Conservation (phyloP, 2,329 filamentous ascomycete genomes). For the Aureobasidium sp. region DNA sequence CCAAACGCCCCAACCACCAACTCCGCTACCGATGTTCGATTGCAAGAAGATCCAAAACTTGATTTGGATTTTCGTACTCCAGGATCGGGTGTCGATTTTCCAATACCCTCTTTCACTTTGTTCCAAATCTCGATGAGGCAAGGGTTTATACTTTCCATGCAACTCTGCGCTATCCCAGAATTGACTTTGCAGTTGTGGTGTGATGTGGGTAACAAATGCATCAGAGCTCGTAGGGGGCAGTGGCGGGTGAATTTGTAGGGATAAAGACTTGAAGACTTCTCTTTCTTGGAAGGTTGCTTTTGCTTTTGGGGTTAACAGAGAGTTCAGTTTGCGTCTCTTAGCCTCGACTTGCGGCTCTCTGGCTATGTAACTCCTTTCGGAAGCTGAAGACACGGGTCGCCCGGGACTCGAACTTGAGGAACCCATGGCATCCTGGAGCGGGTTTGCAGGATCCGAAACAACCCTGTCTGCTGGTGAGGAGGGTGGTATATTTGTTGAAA, state of each 20-base stretch:
- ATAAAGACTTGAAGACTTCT: background rate
- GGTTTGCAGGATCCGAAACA: background rate
- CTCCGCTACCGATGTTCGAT: slow-evolving; percentile 52
- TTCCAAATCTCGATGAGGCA: slow-evolving; percentile 31
- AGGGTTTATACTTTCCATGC: background rate
- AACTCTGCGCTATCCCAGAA: slow-evolving; percentile 19
- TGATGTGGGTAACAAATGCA: slow-evolving; percentile 26
- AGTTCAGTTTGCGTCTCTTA: background rate
- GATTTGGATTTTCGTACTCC: slow-evolving; percentile 44
- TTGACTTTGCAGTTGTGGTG: slow-evolving; percentile 23
- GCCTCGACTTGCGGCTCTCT: background rate
- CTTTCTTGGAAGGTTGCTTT: background rate
- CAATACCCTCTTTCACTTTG: slow-evolving; percentile 72
- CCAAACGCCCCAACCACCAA: slow-evolving; percentile 62
- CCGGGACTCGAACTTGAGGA: background rate
- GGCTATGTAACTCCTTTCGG: background rate
- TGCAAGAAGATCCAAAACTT: slow-evolving; percentile 57
- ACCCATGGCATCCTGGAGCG: background rate
- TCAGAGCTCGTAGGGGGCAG: slow-evolving; percentile 20
- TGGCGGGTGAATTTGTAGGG: slow-evolving; percentile 20
- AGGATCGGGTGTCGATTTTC: slow-evolving; percentile 53
- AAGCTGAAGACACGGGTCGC: background rate
- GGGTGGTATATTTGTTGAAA: background rate
- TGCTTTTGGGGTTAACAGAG: background rate
- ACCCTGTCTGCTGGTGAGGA: background rate